phyloP scores from a whole-genome alignment of 495 filamentous ascomycete species.

The Tricharina praecox region DNA sequence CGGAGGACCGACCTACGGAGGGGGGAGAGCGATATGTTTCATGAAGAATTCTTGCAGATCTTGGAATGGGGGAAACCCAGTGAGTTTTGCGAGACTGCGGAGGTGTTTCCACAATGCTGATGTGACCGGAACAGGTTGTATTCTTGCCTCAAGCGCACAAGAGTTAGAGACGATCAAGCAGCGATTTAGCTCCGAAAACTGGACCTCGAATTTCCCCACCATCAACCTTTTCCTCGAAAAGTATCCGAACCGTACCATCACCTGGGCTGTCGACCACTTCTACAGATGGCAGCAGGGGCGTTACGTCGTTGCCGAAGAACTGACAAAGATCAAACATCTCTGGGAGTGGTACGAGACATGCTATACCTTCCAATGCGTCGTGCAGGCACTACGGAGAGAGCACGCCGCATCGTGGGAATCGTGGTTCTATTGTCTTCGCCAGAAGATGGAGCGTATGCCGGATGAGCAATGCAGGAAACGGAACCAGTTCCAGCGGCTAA shows the following conservation, averaged over 20 bases:
- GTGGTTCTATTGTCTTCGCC: neutral
- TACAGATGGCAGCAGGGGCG: conserved; percentile 6
- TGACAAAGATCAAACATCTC: conserved; percentile 15
- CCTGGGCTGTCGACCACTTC: conserved; percentile 20
- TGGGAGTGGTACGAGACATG: conserved; percentile 23
- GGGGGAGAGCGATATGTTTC: neutral
- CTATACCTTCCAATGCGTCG: conserved; percentile 18
- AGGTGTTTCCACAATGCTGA: too few relatives aligned
- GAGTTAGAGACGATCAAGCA: too few relatives aligned
- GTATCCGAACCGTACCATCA: conserved; percentile 14
- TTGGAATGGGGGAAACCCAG: neutral
- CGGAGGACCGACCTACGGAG: neutral
- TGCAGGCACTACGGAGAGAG: conserved; percentile 4
- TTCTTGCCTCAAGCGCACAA: too few relatives aligned
- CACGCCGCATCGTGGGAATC: neutral
- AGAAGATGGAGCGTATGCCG: neutral
- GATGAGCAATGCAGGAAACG: neutral
- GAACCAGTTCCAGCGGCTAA: neutral
- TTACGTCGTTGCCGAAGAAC: conserved; percentile 4
- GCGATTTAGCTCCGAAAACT: too few relatives aligned
- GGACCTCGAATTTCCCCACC: conserved; percentile 16
- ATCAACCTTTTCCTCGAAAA: conserved; percentile 12
- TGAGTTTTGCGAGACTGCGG: too few relatives aligned
- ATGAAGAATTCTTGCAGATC: neutral
- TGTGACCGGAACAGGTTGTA: too few relatives aligned